Conservation (phyloP, 2,329 filamentous ascomycete genomes). For the Paecilomyces fulvus region DNA sequence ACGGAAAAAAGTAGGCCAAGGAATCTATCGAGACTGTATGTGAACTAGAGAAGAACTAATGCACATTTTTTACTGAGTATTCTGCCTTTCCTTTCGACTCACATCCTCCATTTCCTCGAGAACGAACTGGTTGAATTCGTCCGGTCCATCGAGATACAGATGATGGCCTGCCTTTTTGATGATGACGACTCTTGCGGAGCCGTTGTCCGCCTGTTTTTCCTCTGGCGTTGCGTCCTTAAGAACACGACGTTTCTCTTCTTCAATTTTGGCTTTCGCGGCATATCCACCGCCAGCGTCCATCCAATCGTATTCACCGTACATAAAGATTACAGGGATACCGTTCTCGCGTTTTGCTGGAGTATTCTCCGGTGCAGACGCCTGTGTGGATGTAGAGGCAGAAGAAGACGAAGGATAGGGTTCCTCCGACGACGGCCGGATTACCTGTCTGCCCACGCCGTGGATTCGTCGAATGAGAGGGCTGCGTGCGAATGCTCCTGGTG, state of each 20-base stretch:
- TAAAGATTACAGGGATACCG: constrained; percentile 76
- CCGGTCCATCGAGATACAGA: constrained; percentile 60
- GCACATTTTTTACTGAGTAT: not conserved
- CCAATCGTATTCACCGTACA: constrained; percentile 98
- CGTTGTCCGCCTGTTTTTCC: constrained; percentile 64
- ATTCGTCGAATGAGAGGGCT: constrained; percentile 82
- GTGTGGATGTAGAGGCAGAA: not conserved
- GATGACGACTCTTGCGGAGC: constrained; percentile 72
- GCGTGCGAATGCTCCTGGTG: constrained; percentile 85
- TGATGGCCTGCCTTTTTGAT: constrained; percentile 66
- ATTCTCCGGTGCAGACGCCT: constrained; percentile 13
- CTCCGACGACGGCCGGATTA: constrained; percentile 23
- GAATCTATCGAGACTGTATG: not conserved
- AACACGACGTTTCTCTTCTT: constrained; percentile 53
- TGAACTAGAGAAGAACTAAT: not conserved
- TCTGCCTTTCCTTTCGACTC: constrained; percentile 17
- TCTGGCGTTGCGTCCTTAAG: constrained; percentile 55
- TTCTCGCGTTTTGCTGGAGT: constrained; percentile 41
- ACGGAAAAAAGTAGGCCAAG: not conserved
- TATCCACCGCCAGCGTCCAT: constrained; percentile 89
- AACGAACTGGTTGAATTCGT: constrained; percentile 62
- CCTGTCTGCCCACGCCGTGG: constrained; percentile 73
- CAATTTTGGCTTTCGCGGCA: constrained; percentile 70
- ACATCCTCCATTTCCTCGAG: constrained; percentile 59
- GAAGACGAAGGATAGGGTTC: constrained; percentile 8